Evolutionary conservation across 345 rosid species (phyloP), one percentile per base, ranked within the genome.

Genomic region (Balakata baccata): DNA sequence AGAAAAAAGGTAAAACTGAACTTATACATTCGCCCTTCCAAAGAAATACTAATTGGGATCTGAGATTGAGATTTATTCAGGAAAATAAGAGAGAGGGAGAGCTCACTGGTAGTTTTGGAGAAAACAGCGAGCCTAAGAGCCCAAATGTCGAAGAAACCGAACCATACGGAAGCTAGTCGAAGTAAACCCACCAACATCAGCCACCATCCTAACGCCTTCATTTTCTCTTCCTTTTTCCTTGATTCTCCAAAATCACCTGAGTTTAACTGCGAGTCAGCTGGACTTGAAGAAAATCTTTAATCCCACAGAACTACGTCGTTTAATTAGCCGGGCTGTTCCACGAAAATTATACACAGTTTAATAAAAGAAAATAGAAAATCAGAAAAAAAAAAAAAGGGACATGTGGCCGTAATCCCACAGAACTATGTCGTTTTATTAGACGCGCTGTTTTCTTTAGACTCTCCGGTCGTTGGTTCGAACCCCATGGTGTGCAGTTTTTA

Each of bases 151-250:
- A 92, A 86, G 91, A 92, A 94, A 50, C 98, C 98, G 78, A 94
- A 90, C 95, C 97, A 94, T 52, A 90, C 98, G 53, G 98, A 89
- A n/a, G 89, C 91, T 74, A 94, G 81, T 75, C 98, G 88, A 61
- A 92, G 90, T 8, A 87, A 85, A 53, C 95, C 98, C 72, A 90
- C 91, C 74, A 94, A 79, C 94, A 94, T 87, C 77, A 90, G 67
- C 98, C 98, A 94, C 89, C 88, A 90, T 78, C 97, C 93, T 68
- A 94, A 82, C 13, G 93, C 82, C 85, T 94, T 86, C 98, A 94
- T 90, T 73, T 83, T 80, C 78, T 22, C 51, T 39, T 4, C 20
- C 14, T 41, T 16, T 47, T 39, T 23, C n/a, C 29, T 2, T 0
- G 34, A 8, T 37, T 45, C 47, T 22, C 2, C n/a, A 25, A 50